Base-by-base conservation (phyloP, 2,329 filamentous ascomycete species). In the Escovopsis sp. region DNA sequence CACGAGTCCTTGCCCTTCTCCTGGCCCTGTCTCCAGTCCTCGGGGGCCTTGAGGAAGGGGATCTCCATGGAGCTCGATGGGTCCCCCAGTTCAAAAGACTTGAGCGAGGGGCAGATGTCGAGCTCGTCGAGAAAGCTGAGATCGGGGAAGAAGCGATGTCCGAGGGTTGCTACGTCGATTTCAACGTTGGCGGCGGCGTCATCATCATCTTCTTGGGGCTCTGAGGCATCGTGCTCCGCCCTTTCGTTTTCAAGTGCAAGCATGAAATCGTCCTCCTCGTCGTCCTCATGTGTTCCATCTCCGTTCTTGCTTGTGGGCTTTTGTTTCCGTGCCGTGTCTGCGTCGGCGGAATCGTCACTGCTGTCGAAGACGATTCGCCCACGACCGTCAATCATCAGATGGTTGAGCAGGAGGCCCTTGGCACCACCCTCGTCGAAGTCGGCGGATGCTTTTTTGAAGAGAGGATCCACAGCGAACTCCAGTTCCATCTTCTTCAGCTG, bases 401-500 rank as follows among this genome's bases (percentile, higher is more conserved):
- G 88, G 51, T 98, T 98, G 23, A 98, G 69, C 15, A 98, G 67
- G 29, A 98, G 66, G 15, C 90, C 90, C 58, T 96, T 98, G 38
- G 90, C 90, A 38, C 90, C 90, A 15, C 90, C 90, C 61, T 98
- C 90, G 52, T 98, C 90, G 45, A 98, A 98, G 61, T 98, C 90
- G 30, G 90, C 90, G 5, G 88, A 93, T 1, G 88, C 88, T 53
- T 98, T 98, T 53, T 98, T 98, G 70, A 98, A 98, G n/a, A 98
- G 62, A 3, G 90, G 90, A 51, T 98, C 90, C 5, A 98, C 88
- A 0, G 87, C 78, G 45, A 98, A 94, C 51, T 98, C 90, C 31
- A 96, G 70, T 48, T 98, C 90, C 50, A 98, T 87, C 58, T 96
- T 98, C 60, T 98, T 98, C 47, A 96, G 67, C 53, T 94, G 85